These are phyloP conservation scores for Xenoacremonium recifei DNA, from an alignment of 2,329 filamentous ascomycete genomes.

Conservation along the genomic window DNA sequence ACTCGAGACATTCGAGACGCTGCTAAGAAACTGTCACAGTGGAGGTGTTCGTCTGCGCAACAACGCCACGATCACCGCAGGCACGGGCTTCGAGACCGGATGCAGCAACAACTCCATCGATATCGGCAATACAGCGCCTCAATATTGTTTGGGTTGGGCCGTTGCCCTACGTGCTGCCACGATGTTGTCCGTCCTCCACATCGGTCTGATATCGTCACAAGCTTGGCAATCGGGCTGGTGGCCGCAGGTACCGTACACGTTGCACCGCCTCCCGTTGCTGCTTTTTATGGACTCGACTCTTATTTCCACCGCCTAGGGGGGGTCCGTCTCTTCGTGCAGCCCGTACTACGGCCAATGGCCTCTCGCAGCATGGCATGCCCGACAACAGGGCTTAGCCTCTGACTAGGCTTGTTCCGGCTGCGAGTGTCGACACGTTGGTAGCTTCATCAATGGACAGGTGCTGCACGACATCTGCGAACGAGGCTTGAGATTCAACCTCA, in stretches of 20 bases:
- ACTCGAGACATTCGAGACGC: no score
- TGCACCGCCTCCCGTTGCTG: constrained; percentile 27
- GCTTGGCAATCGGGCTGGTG: constrained; percentile 11
- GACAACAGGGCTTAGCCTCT: constrained; percentile 19
- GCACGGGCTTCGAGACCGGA: neutral
- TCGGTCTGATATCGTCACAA: constrained; percentile 9
- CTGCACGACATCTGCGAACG: constrained; percentile 17
- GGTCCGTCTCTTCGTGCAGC: neutral
- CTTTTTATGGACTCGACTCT: constrained; percentile 24
- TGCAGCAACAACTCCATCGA: neutral
- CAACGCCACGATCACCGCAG: neutral
- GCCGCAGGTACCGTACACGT: constrained; percentile 4
- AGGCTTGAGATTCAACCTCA: constrained; percentile 18
- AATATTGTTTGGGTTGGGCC: constrained; percentile 5
- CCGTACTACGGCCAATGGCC: constrained; percentile 20
- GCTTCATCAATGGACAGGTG: constrained; percentile 25
- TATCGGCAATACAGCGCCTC: constrained; percentile 3
- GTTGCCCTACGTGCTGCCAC: constrained; percentile 2
- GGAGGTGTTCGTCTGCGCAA: neutral
- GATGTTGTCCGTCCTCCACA: constrained; percentile 1
- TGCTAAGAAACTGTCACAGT: no score
- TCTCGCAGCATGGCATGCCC: constrained; percentile 6
- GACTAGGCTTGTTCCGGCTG: constrained; percentile 19
- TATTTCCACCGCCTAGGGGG: constrained; percentile 6
- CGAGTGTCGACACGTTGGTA: constrained; percentile 15